Base-by-base conservation (phyloP, 2,329 filamentous ascomycete species). In the Claviceps purpurea region DNA sequence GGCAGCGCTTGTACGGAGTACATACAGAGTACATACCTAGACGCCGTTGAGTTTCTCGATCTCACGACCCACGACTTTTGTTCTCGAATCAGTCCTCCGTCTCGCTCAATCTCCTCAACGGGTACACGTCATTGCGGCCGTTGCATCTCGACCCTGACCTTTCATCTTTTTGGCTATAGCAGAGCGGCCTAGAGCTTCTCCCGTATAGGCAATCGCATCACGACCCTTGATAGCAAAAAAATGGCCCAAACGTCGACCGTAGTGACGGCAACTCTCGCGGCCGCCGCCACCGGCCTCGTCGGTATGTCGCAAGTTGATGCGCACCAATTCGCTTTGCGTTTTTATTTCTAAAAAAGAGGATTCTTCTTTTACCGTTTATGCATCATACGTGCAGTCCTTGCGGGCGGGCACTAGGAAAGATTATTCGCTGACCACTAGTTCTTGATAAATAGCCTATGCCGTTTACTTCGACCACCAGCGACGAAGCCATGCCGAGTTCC, bases 381-480 rank as follows among this genome's bases (percentile, higher is more conserved):
- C n/a, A 8, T 30, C 38, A 30, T 26, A 30, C 8, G 8, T 34
- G 30, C 30, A 34, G 30, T 11, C 30, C 30, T 34, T 34, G 10
- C 30, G 30, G 30, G 30, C 10, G 30, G 10, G 10, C 3, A 11
- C 4, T 3, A 10, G 30, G 30, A 11, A 11, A 11, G 3, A 34
- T 11, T 11, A 34, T 11, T 34, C 30, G 30, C 30, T 34, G 30
- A 34, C 10, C 30, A 34, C 30, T 34, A 34, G 10, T 34, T 34
- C 30, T 11, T 34, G 10, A 1, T 11, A 14, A 39, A 41, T 61
- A 83, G 80, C 77, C 59, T 85, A 85, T 62, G 81, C 76, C 57
- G 66, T 79, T 60, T 86, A 83, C 70, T 86, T 86, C 67, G 82
- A 86, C 68, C 77, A 82, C 64, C 75, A 78, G 64, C 77, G 82